Conservation (phyloP, 768 basidiomycete genomes). For the Mycena galericulata region DNA sequence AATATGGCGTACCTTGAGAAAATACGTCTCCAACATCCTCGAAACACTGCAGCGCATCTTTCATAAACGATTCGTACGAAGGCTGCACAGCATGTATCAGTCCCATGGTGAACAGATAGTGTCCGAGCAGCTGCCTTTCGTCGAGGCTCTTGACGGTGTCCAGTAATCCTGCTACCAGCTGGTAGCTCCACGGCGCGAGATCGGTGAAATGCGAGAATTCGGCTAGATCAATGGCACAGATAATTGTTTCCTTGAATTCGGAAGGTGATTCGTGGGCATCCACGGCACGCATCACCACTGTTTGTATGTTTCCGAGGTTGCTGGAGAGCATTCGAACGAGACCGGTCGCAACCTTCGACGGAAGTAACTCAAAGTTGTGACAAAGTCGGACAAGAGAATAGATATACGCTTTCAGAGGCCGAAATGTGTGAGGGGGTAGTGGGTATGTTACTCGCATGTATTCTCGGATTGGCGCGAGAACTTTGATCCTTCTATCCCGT, state of each 20-base stretch:
- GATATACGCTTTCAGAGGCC: neutral
- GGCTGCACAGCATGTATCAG: neutral
- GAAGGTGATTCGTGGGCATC: too few species aligned
- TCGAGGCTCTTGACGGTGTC: too few species aligned
- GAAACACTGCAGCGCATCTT: slow-evolving; percentile 11
- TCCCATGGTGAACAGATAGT: neutral
- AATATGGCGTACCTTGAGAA: neutral
- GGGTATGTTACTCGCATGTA: neutral
- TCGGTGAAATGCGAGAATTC: slow-evolving; percentile 7
- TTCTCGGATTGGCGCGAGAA: too few species aligned
- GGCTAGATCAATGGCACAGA: too few species aligned
- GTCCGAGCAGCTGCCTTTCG: neutral
- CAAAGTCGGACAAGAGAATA: slow-evolving; percentile 6
- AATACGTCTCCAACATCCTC: too few species aligned
- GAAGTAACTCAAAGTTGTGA: slow-evolving; percentile 6
- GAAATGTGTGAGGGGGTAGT: neutral
- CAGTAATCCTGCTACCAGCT: neutral
- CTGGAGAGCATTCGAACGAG: neutral
- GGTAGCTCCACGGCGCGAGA: slow-evolving; percentile 9
- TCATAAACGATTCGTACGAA: neutral
- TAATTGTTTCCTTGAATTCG: too few species aligned
- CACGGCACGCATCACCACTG: too few species aligned
- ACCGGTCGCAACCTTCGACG: neutral
- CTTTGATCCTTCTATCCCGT: too few species aligned
- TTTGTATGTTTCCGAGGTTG: too few species aligned